phyloP scores from a whole-genome alignment of 2,329 filamentous ascomycete genomes.

The Xylaria sp. region DNA sequence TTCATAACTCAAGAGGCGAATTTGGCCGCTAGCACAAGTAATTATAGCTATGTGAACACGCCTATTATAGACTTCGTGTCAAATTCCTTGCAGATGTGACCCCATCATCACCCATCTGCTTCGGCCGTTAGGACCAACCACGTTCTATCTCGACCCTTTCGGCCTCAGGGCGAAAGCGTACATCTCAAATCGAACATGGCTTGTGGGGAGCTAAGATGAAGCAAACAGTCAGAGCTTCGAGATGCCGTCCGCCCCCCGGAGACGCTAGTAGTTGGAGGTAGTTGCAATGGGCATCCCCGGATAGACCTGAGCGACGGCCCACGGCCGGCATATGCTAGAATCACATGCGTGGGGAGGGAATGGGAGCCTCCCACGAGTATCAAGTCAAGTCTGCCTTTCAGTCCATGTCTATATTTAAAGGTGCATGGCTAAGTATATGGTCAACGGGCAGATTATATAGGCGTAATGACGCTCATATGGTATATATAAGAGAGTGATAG shows the following conservation, averaged over 20 bases:
- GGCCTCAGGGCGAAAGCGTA: background rate
- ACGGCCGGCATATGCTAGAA: background rate
- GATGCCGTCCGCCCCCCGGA: constrained; percentile 5
- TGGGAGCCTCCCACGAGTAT: background rate
- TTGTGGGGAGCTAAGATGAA: constrained; percentile 6
- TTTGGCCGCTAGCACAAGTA: background rate
- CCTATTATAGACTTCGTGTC: constrained; percentile 4
- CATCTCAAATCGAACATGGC: background rate
- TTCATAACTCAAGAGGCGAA: background rate
- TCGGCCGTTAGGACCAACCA: background rate
- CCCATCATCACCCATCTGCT: background rate
- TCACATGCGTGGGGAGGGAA: background rate
- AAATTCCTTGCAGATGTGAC: constrained; percentile 2
- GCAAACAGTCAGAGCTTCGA: background rate
- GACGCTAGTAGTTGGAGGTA: constrained; percentile 9
- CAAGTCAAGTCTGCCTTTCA: background rate
- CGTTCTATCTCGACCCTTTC: background rate
- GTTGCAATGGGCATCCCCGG: background rate
- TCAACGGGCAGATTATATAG: background rate
- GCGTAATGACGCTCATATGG: background rate
- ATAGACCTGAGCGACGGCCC: background rate
- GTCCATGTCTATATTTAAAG: background rate
- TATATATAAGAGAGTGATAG: background rate
- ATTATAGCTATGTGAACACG: background rate
- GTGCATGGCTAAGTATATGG: background rate